Base-by-base conservation (phyloP, 75 land plant species). In the Selaginella moellendorffii region DNA sequence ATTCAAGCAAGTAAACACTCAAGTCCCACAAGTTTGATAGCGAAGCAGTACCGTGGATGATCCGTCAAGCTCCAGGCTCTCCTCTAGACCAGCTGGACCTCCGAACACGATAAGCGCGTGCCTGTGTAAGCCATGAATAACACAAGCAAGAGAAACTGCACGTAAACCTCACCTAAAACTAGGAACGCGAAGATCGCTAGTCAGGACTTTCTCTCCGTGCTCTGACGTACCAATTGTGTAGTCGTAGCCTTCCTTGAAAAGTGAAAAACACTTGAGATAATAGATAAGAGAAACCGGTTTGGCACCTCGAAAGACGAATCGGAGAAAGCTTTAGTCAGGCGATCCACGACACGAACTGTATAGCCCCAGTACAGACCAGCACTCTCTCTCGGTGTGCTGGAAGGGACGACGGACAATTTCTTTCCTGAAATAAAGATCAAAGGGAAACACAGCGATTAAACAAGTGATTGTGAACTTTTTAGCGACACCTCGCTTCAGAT, bases 61-160 rank as follows among this genome's bases (percentile, higher is more conserved):
- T 28, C 63, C 62, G 54, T 85, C 97, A 54, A 85, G 78, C 71
- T 87, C 93, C 30, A 82, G 28, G 31, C 81, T 80, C 72, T 91
- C 88, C 66, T 91, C 93, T 54, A 91, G 72, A 0, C 97, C 97
- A 63, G 75, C 85, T 68, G 86, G 83, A 52, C 98, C 98, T 71
- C 98, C 98, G 83, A 93, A 93, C 53, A 79, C 88, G 72, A 93
- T 81, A 63, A 93, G 83, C 52, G 88, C 54, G 46, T 93, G 96
- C 75, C 98, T 93, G 64, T 1, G 51, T 18, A 65, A 29, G 17
- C 10, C 0, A 2, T 2, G 59, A 20, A 24, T 8, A 19, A 56
- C 8, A 9, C 24, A 56, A 56, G n/a, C 24, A 10, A 46, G 10
- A 18, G 18, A 46, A 10, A 18, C 51, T 26, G 10, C 14, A 54